Evolutionary conservation across 2,329 filamentous ascomycete genomes (phyloP).

Genomic region (Magnaporthales sp.): DNA sequence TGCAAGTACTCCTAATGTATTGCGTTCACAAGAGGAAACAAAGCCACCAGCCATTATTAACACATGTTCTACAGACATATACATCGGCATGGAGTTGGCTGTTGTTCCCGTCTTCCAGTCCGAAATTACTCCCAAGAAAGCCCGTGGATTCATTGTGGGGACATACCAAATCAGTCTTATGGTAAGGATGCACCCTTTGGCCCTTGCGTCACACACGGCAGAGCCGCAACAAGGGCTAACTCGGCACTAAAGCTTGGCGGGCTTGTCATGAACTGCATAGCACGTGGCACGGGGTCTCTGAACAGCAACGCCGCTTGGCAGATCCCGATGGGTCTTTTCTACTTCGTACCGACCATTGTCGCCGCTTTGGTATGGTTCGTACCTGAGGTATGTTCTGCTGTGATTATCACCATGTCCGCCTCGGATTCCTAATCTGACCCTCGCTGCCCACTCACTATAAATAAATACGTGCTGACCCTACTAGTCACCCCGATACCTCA

Average conservation of each 20-base stretch:
- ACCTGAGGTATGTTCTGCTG: slow-evolving; percentile 15
- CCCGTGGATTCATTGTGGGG: slow-evolving; percentile 24
- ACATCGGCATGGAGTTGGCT: slow-evolving; percentile 30
- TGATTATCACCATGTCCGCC: background rate
- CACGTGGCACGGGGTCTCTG: slow-evolving; percentile 20
- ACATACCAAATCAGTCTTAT: slow-evolving; percentile 24
- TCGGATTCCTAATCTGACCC: too few relatives aligned
- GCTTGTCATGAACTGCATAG: slow-evolving; percentile 15
- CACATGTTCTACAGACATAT: slow-evolving; percentile 15
- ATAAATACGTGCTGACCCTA: too few relatives aligned
- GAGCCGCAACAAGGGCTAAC: too few relatives aligned
- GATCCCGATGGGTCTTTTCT: slow-evolving; percentile 26
- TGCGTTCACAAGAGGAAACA: too few relatives aligned
- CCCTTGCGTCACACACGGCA: too few relatives aligned
- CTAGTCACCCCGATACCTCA: slow-evolving; percentile 17
- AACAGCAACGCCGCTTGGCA: slow-evolving; percentile 21
- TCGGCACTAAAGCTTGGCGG: background rate
- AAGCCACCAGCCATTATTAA: background rate
- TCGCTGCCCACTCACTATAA: too few relatives aligned
- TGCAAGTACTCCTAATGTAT: too few relatives aligned
- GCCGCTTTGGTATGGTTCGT: slow-evolving; percentile 17
- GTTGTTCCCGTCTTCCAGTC: slow-evolving; percentile 26
- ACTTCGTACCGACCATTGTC: slow-evolving; percentile 21
- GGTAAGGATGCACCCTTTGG: too few relatives aligned
- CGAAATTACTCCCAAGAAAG: slow-evolving; percentile 20